Evolutionary conservation across 2,329 filamentous ascomycete species (phyloP).

Genomic region (Fusarium dlaminii): DNA sequence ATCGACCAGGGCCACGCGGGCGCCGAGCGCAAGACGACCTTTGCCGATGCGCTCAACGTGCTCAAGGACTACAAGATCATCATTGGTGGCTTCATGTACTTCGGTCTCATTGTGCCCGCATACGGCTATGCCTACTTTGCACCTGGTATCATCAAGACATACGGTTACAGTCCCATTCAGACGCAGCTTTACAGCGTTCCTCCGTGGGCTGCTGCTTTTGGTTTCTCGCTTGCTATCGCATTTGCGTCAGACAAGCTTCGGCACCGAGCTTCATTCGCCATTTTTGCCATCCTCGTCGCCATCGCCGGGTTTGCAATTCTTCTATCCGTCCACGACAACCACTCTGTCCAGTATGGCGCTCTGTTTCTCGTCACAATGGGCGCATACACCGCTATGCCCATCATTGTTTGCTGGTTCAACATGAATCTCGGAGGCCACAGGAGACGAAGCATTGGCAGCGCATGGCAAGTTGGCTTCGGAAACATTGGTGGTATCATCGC

Average conservation of each 20-base stretch:
- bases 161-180: conserved; percentile 67
- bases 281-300: conserved; percentile 73
- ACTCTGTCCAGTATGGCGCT: conserved; percentile 75
- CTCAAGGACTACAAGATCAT: conserved; percentile 80
- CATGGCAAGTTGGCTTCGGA: conserved; percentile 82
- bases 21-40: conserved; percentile 67
- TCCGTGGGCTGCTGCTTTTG: conserved; percentile 76
- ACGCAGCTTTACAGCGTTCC: conserved; percentile 68
- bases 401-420: conserved; percentile 84
- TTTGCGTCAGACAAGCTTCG: conserved; percentile 74
- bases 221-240: conserved; percentile 79
- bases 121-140: conserved; percentile 84
- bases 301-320: conserved; percentile 82
- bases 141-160: conserved; percentile 75
- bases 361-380: conserved; percentile 86
- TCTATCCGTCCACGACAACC: conserved; percentile 74
- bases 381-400: conserved; percentile 87
- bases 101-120: conserved; percentile 79
- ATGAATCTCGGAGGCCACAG: conserved; percentile 82
- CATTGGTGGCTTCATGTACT: conserved; percentile 82
- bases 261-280: conserved; percentile 79
- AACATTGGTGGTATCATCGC: conserved; percentile 84
- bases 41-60: conserved; percentile 67
- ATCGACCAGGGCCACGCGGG: conserved; percentile 75
- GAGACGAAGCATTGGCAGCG: conserved; percentile 74